Base-by-base conservation (phyloP, 2,329 filamentous ascomycete species). In the Aspergillus uvarum region DNA sequence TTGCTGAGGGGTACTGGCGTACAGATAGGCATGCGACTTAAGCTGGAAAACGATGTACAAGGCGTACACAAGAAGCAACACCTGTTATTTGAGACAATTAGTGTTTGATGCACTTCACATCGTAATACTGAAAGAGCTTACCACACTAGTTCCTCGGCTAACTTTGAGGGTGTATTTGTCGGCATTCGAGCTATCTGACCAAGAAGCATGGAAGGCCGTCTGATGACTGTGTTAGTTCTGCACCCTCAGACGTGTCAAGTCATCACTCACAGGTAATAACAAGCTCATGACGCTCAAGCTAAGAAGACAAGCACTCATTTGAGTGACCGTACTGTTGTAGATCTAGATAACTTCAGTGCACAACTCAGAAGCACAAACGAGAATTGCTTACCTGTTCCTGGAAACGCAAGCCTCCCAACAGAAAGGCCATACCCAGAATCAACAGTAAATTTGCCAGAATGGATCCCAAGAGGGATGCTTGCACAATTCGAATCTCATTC, bases 301-400 rank as follows among this genome's bases (percentile, higher is more conserved):
- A 67, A 97, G 85, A 68, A 97, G 82, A 78, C 92, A 96, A 54
- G 93, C 93, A 73, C 92, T 96, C 91, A 96, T 96, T 74, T 97
- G 92, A 0, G 92, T 96, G 60, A 96, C 91, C 22, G 91, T 96
- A 77, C 88, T 95, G 78, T 96, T 97, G 79, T 96, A 97, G 63
- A 97, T 88, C 85, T 90, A 35, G 21, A 5, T 21, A 2, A 6
- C 5, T 60, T 49, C 22, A 59, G 49, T 38, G 12, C 10, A 16
- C 4, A 5, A 2, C 11, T 16, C 35, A 11, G 11, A 3, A 49
- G 26, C 11, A 10, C 24, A n/a, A 4, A 21, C 6, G 12, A 8
- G 2, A 7, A 19, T 67, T 19, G 16, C 79, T 63, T 70, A 87
- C 87, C 81, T 96, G 93, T 79, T 97, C 93, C 73, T 90, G 89